Evolutionary conservation across 2,329 filamentous ascomycete genomes (phyloP), one percentile per base, ranked within the genome.

Genomic region (Colletotrichum brevisporum): DNA sequence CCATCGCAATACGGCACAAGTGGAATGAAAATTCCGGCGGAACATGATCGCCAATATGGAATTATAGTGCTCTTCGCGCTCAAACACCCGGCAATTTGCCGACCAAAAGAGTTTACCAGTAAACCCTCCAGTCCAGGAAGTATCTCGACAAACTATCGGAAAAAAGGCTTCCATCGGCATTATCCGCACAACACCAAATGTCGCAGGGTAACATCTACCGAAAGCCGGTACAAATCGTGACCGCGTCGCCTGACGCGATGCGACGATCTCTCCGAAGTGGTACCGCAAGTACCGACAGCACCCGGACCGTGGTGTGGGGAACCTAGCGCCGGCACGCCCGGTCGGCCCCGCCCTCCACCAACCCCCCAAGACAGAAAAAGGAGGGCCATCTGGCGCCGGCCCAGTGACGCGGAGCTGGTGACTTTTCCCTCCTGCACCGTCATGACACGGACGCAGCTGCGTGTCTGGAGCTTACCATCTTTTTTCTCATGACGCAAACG

Each of bases 341-440:
- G 31, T 36, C 61, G 62, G 24, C 59, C 66, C 60, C 53, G 43
- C 31, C 48, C 18, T n/a, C 18, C 47, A 36, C 31, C 31, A 36
- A 31, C 8, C 9, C 31, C 31, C 31, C 31, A 36, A 2, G 31
- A 47, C 27, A 60, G 24, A 18, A 24, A 50, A n/a, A 47, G 59
- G 50, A 21, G 21, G 65, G 18, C 66, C 54, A 65, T 43, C 61
- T 65, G 18, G 21, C 45, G 61, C 66, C 66, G 66, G 54, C 62
- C 66, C 43, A 66, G 66, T 69, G 66, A 66, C 51, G 43, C 48
- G 50, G 50, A 48, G 55, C 66, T 66, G 66, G 61, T 66, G 66
- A 69, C 66, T 39, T 10, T 53, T 21, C 39, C 55, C 48, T 55
- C 61, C 54, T 66, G 36, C n/a, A n/a, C 21, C 36, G 13, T n/a